phyloP scores from a whole-genome alignment of 2,329 filamentous ascomycete species.

The Conoideocrella luteorostrata region DNA sequence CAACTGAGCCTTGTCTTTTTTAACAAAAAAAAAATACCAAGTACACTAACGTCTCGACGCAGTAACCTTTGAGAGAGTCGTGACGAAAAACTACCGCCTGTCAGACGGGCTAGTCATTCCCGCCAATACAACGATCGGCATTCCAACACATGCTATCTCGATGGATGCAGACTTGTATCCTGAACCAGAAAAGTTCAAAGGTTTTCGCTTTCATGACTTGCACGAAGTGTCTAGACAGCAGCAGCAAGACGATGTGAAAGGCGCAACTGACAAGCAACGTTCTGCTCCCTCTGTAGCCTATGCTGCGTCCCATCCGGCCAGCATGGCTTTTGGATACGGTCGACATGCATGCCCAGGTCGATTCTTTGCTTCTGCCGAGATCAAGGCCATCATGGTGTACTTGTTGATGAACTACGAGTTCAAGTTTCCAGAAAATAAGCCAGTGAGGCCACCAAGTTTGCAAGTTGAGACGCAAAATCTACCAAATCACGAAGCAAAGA shows the following conservation, averaged over 20 bases:
- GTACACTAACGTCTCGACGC: background rate
- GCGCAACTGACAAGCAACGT: slow-evolving; percentile 8
- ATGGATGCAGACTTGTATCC: slow-evolving; percentile 10
- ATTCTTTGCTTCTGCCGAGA: slow-evolving; percentile 13
- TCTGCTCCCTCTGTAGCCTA: slow-evolving; percentile 4
- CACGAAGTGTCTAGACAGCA: no score
- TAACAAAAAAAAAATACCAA: no score
- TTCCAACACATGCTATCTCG: slow-evolving; percentile 11
- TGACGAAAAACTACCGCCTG: slow-evolving; percentile 11
- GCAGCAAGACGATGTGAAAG: slow-evolving; percentile 11
- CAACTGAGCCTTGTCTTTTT: no score
- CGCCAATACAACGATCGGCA: slow-evolving; percentile 10
- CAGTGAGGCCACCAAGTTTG: no score
- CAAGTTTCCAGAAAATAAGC: no score
- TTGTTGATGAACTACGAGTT: slow-evolving; percentile 12
- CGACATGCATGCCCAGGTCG: slow-evolving; percentile 12
- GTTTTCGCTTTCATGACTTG: slow-evolving; percentile 11
- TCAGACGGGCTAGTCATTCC: slow-evolving; percentile 13
- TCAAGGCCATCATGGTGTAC: slow-evolving; percentile 11
- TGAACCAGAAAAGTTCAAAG: slow-evolving; percentile 9
- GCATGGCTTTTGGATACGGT: slow-evolving; percentile 14
- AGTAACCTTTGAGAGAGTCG: slow-evolving; percentile 11
- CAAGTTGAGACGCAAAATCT: no score
- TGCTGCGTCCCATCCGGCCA: slow-evolving; percentile 10
- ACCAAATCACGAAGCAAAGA: no score